Percentiles rank a stretch among this genome's conserved stretches.
Conservation (phyloP, 371 early-diverging fungal genomes). For the Sporodiniella umbellata region DNA sequence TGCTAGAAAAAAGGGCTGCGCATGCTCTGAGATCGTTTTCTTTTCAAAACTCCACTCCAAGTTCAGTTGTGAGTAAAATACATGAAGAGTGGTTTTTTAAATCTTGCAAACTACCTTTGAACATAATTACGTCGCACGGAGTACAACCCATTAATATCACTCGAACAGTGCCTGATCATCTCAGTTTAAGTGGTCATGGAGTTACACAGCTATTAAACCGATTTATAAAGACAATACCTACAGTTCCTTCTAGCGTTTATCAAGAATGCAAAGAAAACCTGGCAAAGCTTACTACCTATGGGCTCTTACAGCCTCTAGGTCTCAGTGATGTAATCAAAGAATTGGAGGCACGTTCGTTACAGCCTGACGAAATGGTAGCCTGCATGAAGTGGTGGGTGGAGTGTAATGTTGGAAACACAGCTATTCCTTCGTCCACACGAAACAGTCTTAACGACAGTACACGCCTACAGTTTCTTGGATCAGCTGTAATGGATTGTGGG, state of each 20-base stretch:
- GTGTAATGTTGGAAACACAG: conserved; percentile 18
- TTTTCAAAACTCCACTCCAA: conserved; percentile 75
- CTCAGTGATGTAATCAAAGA: conserved; percentile 68
- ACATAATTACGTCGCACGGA: conserved; percentile 69
- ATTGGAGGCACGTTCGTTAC: conserved; percentile 53
- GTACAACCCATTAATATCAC: conserved; percentile 49
- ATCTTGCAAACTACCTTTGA: conserved; percentile 44
- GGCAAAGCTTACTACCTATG: conserved; percentile 43
- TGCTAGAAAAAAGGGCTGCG: conserved; percentile 64
- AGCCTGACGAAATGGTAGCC: conserved; percentile 58
- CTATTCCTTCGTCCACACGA: conserved; percentile 15
- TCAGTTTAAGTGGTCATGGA: conserved; percentile 6
- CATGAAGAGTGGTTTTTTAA: conserved; percentile 56
- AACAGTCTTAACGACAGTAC: conserved; percentile 2
- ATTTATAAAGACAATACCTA: conserved; percentile 67
- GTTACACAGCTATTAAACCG: conserved; percentile 33
- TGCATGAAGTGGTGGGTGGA: conserved; percentile 81
- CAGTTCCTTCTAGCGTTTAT: conserved; percentile 47
- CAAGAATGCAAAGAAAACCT: conserved; percentile 58
- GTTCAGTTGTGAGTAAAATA: conserved; percentile 58
- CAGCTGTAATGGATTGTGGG: conserved; percentile 39
- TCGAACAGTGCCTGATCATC: conserved; percentile 35
- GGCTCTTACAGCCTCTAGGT: conserved; percentile 37
- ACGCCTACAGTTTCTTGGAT: conserved; percentile 23
- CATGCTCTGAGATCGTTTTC: conserved; percentile 73